Conservation (phyloP, 495 filamentous ascomycete genomes). For the Penicillium pancosmium region DNA sequence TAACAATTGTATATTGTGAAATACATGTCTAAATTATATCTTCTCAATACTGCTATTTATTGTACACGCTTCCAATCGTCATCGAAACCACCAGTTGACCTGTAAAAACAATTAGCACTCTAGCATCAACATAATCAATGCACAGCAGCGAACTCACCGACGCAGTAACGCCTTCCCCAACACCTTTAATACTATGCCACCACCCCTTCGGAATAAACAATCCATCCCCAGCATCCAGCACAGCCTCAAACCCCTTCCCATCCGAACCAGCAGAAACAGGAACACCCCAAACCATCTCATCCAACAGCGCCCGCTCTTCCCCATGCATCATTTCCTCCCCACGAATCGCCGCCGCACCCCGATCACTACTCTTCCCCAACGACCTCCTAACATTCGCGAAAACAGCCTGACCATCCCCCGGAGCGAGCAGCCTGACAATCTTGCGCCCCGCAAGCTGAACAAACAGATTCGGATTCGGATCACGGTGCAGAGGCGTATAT, state of each 20-base stretch:
- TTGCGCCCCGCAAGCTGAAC: slow-evolving; percentile 80
- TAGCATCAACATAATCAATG: neutral
- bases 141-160: slow-evolving; percentile 54
- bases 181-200: slow-evolving; percentile 92
- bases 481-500: slow-evolving; percentile 84
- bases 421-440: slow-evolving; percentile 67
- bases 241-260: slow-evolving; percentile 55
- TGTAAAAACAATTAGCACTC: slow-evolving; percentile 29
- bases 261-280: slow-evolving; percentile 19
- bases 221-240: slow-evolving; percentile 67
- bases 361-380: slow-evolving; percentile 43
- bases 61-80: neutral
- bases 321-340: slow-evolving; percentile 95
- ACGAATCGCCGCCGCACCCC: slow-evolving; percentile 59
- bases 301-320: slow-evolving; percentile 63
- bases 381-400: slow-evolving; percentile 58
- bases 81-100: slow-evolving; percentile 96
- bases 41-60: neutral
- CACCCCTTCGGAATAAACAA: slow-evolving; percentile 90
- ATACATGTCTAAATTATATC: neutral
- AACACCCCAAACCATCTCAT: slow-evolving; percentile 70
- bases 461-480: slow-evolving; percentile 94
- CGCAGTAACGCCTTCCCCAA: slow-evolving; percentile 63
- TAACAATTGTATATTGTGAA: too few species aligned
- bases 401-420: slow-evolving; percentile 58